These are phyloP conservation scores for Polygonum maritimum DNA, from an alignment of 148 eudicot species.

Conservation along the genomic window DNA sequence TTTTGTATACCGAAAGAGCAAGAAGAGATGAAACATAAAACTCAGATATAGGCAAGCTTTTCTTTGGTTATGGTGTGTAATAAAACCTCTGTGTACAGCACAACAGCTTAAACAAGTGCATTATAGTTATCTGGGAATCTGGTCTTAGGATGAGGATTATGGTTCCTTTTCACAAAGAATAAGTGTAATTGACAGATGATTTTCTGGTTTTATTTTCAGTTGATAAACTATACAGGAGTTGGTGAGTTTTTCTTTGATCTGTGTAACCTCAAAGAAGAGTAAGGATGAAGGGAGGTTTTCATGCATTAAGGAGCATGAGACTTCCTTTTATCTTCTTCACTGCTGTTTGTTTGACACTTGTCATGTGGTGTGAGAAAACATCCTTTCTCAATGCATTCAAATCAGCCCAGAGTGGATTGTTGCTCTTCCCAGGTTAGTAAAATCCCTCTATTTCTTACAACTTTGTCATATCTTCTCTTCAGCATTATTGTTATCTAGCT, in stretches of 20 bases:
- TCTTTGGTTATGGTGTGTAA: neutral
- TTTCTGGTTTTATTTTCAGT: neutral
- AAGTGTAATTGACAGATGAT: neutral
- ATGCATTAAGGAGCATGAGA: constrained; percentile 31
- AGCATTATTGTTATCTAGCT: neutral
- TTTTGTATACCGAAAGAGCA: neutral
- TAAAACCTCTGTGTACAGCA: neutral
- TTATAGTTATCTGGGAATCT: too few species aligned
- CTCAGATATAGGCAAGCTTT: neutral
- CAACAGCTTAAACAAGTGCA: too few species aligned
- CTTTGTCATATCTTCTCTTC: neutral
- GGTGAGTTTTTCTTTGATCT: constrained; percentile 8
- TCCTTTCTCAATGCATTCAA: constrained; percentile 35
- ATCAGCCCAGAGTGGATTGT: constrained; percentile 27
- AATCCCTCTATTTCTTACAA: constrained; percentile 2
- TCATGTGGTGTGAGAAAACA: constrained; percentile 55
- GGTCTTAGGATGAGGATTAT: too few species aligned
- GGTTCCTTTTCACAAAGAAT: neutral
- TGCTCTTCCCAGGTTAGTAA: constrained; percentile 18
- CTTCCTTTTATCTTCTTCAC: constrained; percentile 34
- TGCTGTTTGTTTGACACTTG: constrained; percentile 35
- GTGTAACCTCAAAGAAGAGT: constrained; percentile 14
- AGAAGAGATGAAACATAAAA: neutral
- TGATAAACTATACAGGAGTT: neutral
- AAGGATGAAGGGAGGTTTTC: constrained; percentile 40